Evolutionary conservation across 163 green algal genomes (phyloP).

Genomic region (Scenedesmus sp.): DNA sequence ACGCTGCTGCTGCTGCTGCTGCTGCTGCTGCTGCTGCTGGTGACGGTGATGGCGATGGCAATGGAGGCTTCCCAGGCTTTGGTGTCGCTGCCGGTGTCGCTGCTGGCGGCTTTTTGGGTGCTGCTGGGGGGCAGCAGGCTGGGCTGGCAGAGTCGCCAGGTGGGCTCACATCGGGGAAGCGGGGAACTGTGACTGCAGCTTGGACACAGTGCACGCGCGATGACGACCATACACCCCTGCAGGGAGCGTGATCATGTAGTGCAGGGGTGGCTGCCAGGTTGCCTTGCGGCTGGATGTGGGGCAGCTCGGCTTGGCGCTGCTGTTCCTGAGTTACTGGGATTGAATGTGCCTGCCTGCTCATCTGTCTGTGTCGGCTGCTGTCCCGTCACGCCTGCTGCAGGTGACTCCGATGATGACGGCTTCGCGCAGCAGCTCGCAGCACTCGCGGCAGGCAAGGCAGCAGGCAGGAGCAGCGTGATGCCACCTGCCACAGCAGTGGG

Average conservation of each 20-base stretch:
- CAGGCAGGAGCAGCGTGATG: not conserved
- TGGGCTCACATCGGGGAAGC: too few species aligned
- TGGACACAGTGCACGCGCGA: too few species aligned
- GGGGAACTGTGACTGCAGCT: too few species aligned
- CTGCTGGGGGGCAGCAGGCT: not conserved
- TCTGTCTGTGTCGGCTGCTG: not conserved
- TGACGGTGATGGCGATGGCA: not conserved
- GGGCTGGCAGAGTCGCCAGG: not conserved
- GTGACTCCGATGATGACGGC: not conserved
- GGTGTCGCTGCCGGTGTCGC: not conserved
- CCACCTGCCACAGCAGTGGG: not conserved
- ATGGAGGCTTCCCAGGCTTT: conserved; percentile 2
- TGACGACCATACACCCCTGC: too few species aligned
- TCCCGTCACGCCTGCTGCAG: not conserved
- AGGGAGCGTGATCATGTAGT: too few species aligned
- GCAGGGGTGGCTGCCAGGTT: too few species aligned
- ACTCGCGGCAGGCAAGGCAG: not conserved
- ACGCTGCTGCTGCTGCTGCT: not conserved
- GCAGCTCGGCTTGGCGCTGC: not conserved
- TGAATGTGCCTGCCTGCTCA: too few species aligned
- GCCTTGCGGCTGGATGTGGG: too few species aligned
- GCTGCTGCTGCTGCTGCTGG: not conserved
- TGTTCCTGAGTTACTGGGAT: too few species aligned
- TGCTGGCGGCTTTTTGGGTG: not conserved
- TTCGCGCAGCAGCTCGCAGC: not conserved